Base-by-base conservation (phyloP, 306 rosid species). In the Arachis stenosperma region DNA sequence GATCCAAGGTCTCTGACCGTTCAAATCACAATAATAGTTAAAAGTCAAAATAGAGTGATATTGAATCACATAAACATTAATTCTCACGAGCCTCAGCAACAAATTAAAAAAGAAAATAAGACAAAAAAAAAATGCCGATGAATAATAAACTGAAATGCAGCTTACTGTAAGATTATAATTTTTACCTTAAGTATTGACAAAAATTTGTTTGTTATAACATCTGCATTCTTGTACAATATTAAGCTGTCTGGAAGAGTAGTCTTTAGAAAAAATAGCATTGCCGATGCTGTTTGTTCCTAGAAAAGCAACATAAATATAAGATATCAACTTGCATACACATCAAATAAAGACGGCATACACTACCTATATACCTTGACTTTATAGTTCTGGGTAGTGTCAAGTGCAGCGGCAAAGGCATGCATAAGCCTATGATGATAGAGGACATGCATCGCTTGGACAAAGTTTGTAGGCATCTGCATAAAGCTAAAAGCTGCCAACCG, bases 181-280 rank as follows among this genome's bases (percentile, higher is more conserved):
- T 48, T 52, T 77, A 84, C 88, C 83, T 77, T 55, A 69, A 74
- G 52, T 53, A 57, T 65, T 60, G 71, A 67, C 70, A 84, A 47
- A 53, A 84, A 70, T 65, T 70, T 74, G 5, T 4, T 5, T 56
- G 81, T 74, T 17, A 81, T 2, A 47, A 8, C 7, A 60, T 78
- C 83, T 55, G 9, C 57, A 67, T 33, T 44, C 15, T 15, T 40
- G 54, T 61, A 46, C 8, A 70, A 37, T 67, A 60, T 57, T 54
- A 81, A 44, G 66, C 88, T 77, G 47, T 81, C 83, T 15, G 88
- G 88, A 75, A 81, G 80, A 46, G 83, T 81, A 55, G 74, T 84
- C 78, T 81, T 77, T 4, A 84, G 74, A 56, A 84, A 84, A 63
- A 40, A 70, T 33, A 77, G 75, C 85, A 81, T 73, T 47, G 88